Conservation (phyloP, 192 early-diverging fungal genomes). For the Coemansia interrupta region DNA sequence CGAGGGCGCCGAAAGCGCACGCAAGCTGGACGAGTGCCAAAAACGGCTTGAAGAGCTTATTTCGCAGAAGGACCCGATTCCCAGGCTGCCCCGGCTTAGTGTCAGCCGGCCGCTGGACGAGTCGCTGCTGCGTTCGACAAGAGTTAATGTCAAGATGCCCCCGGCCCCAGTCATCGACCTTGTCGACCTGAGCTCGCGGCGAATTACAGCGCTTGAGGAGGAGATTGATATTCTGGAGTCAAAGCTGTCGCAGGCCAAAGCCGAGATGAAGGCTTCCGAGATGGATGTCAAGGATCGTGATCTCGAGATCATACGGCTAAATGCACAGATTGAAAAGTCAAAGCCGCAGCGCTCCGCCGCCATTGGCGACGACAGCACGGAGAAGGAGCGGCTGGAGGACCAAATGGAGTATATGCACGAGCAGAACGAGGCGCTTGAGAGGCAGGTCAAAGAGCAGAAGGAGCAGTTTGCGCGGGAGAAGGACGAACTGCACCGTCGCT, state of each 20-base stretch:
- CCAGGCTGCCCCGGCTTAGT: slow-evolving; percentile 24
- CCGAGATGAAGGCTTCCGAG: slow-evolving; percentile 27
- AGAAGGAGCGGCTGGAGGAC: slow-evolving; percentile 30
- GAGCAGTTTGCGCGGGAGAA: slow-evolving; percentile 36
- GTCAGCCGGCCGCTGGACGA: slow-evolving; percentile 9
- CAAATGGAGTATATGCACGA: slow-evolving; percentile 50
- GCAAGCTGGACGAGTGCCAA: slow-evolving; percentile 27
- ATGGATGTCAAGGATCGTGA: slow-evolving; percentile 41
- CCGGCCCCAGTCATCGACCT: slow-evolving; percentile 34
- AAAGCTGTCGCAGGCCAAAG: slow-evolving; percentile 13
- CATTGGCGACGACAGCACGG: background rate
- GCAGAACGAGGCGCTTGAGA: slow-evolving; percentile 34
- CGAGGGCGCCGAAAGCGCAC: slow-evolving; percentile 18
- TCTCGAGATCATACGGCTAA: slow-evolving; percentile 38
- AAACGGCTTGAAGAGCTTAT: slow-evolving; percentile 19
- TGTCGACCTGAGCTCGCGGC: slow-evolving; percentile 38
- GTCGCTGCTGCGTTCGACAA: background rate
- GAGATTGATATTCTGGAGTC: slow-evolving; percentile 33
- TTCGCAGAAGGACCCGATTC: slow-evolving; percentile 19
- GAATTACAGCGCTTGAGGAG: slow-evolving; percentile 40
- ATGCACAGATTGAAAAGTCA: slow-evolving; percentile 16
- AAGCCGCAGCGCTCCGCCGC: background rate
- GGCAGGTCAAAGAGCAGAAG: slow-evolving; percentile 21
- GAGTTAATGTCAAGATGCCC: background rate
- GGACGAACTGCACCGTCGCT: slow-evolving; percentile 34